Evolutionary conservation across 2,329 filamentous ascomycete genomes (phyloP).

Genomic region (Phyllachora maydis): DNA sequence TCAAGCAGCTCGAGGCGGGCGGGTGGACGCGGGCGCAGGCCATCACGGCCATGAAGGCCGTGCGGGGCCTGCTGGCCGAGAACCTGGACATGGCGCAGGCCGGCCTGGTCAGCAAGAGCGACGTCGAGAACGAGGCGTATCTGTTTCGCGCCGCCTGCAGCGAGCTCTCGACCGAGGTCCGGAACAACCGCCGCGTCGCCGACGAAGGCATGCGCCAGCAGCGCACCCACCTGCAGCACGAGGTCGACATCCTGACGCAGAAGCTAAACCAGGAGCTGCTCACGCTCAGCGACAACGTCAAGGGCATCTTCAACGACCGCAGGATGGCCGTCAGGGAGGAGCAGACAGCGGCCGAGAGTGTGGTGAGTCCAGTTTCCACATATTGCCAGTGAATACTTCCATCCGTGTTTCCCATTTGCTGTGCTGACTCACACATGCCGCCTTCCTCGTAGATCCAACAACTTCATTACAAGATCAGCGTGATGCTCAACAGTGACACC

Average conservation of each 20-base stretch:
- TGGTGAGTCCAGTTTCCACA: no score
- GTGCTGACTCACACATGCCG: not conserved
- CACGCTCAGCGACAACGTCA: conserved; percentile 73
- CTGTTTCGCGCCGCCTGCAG: conserved; percentile 87
- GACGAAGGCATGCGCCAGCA: conserved; percentile 71
- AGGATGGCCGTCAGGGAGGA: conserved; percentile 83
- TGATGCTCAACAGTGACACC: conserved; percentile 70
- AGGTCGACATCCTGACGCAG: conserved; percentile 83
- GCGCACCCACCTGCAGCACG: conserved; percentile 72
- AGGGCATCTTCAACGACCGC: conserved; percentile 88
- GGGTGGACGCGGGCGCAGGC: conserved; percentile 59
- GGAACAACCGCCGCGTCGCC: conserved; percentile 52
- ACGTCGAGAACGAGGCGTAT: conserved; percentile 89
- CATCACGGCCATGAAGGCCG: conserved; percentile 78
- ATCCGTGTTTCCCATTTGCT: no score
- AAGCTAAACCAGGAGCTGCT: conserved; percentile 65
- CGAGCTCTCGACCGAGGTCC: conserved; percentile 74
- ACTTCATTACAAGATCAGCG: conserved; percentile 90
- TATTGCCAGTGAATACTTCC: no score
- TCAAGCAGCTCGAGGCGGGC: conserved; percentile 52
- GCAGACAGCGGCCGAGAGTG: conserved; percentile 66
- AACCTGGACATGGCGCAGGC: conserved; percentile 68
- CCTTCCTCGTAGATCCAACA: conserved; percentile 49
- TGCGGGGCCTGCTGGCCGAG: conserved; percentile 53
- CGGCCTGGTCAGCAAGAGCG: conserved; percentile 70